A percentile compares a stretch with the other conserved stretches of the same genome.
phyloP scores from a whole-genome alignment of 176 grass and related monocot genomes.

The Tillandsia fasciculata region DNA sequence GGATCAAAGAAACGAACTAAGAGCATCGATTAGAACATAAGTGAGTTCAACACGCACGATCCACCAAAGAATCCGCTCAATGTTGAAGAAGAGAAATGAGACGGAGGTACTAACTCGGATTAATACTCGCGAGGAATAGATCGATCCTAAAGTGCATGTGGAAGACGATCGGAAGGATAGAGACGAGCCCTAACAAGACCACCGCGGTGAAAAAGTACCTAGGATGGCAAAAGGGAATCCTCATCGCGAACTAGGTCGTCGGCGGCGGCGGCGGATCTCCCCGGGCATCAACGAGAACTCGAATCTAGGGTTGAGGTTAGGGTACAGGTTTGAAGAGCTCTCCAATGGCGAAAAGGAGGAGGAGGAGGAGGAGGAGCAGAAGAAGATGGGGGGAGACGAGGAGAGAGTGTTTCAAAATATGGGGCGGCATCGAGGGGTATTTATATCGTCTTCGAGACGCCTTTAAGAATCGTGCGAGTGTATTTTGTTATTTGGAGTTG shows the following conservation, averaged over 20 bases:
- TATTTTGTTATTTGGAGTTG: not conserved
- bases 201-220: not conserved
- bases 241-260: not conserved
- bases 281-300: not conserved
- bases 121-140: no score
- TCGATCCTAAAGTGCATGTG: no score
- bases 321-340: not conserved
- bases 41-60: no score
- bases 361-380: not conserved
- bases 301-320: conserved; percentile 1
- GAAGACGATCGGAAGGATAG: not conserved
- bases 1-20: no score
- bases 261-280: not conserved
- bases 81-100: no score
- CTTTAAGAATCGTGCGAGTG: not conserved
- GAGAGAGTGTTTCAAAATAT: not conserved
- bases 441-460: no score
- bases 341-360: not conserved
- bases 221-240: not conserved
- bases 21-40: no score
- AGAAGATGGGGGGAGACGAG: not conserved
- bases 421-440: not conserved
- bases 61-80: no score
- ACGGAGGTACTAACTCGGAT: no score
- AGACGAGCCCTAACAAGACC: not conserved